These are phyloP conservation scores for Xylariaceae sp. DNA, from an alignment of 2,329 filamentous ascomycete genomes.

Conservation along the genomic window DNA sequence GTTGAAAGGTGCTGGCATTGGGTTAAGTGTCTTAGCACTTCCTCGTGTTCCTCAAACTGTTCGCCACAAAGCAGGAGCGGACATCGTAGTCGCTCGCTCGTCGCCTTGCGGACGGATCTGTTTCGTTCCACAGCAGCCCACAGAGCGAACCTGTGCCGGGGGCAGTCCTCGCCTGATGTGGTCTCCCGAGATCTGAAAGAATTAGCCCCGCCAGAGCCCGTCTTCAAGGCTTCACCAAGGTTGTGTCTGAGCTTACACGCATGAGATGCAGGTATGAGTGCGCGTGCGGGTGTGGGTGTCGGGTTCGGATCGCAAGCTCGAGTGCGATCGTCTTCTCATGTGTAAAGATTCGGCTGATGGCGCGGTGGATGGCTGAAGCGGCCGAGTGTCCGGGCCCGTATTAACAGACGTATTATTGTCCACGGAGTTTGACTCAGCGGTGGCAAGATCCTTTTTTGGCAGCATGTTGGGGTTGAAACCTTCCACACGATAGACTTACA, in stretches of 20 bases:
- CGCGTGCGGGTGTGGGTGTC: constrained; percentile 11
- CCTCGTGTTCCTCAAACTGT: constrained; percentile 48
- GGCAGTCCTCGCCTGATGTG: constrained; percentile 46
- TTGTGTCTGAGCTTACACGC: constrained; percentile 32
- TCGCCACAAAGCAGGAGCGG: constrained; percentile 50
- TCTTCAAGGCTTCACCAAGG: constrained; percentile 10
- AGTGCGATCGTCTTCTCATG: constrained; percentile 27
- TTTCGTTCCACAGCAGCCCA: constrained; percentile 56
- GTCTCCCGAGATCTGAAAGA: constrained; percentile 39
- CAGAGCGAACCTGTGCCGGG: constrained; percentile 51
- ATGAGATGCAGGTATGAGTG: constrained; percentile 28
- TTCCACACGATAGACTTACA: constrained; percentile 20
- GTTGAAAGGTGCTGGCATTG: constrained; percentile 45
- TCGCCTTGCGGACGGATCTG: constrained; percentile 44
- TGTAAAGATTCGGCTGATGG: constrained; percentile 17
- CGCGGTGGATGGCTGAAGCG: constrained; percentile 23
- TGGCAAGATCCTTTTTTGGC: constrained; percentile 26
- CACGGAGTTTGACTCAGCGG: constrained; percentile 24
- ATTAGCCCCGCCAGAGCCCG: constrained; percentile 21
- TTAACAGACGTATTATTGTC: constrained; percentile 23
- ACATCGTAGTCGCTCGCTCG: constrained; percentile 47
- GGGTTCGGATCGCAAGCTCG: constrained; percentile 27
- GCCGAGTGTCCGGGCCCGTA: constrained; percentile 25
- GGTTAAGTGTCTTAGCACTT: constrained; percentile 52
- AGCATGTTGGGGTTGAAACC: constrained; percentile 25